A percentile compares a stretch with the other conserved stretches of the same genome.
These are phyloP conservation scores for Dothiorella sarmentorum DNA, from an alignment of 2,329 filamentous ascomycete genomes.

Conservation along the genomic window DNA sequence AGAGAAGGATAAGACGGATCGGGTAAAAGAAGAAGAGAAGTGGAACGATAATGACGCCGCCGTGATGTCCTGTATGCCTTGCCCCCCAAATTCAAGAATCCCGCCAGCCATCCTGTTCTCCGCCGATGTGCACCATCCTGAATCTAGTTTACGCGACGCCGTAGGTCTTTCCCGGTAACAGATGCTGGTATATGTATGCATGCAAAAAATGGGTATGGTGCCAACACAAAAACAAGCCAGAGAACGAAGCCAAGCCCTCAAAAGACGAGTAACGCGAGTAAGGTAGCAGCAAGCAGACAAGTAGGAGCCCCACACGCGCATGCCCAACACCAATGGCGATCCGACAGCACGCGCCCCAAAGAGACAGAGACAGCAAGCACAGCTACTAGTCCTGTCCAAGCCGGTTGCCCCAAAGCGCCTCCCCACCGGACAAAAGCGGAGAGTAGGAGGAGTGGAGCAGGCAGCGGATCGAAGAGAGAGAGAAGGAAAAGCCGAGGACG, in stretches of 20 bases:
- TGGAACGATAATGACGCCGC: constrained; percentile 11
- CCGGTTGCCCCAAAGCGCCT: neutral
- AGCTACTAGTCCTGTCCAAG: neutral
- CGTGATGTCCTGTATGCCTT: constrained; percentile 7
- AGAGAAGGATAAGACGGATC: neutral
- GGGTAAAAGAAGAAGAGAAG: neutral
- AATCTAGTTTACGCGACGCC: constrained; percentile 11
- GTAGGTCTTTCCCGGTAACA: constrained; percentile 9
- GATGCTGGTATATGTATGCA: constrained; percentile 12
- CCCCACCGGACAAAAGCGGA: neutral
- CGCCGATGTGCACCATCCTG: constrained; percentile 5
- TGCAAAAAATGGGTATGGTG: constrained; percentile 11
- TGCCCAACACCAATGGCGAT: neutral
- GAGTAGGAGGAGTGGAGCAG: neutral
- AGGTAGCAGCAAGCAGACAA: neutral
- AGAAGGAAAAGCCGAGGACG: neutral
- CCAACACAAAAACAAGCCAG: neutral
- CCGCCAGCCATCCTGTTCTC: neutral
- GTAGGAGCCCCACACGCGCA: neutral
- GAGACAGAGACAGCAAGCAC: neutral
- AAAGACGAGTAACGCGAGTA: neutral
- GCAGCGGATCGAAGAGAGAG: neutral
- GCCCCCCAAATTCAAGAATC: neutral
- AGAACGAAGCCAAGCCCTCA: neutral
- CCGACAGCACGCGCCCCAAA: neutral